Base-by-base conservation (phyloP, 2,329 filamentous ascomycete genomes). In the Botrytis paeoniae region DNA sequence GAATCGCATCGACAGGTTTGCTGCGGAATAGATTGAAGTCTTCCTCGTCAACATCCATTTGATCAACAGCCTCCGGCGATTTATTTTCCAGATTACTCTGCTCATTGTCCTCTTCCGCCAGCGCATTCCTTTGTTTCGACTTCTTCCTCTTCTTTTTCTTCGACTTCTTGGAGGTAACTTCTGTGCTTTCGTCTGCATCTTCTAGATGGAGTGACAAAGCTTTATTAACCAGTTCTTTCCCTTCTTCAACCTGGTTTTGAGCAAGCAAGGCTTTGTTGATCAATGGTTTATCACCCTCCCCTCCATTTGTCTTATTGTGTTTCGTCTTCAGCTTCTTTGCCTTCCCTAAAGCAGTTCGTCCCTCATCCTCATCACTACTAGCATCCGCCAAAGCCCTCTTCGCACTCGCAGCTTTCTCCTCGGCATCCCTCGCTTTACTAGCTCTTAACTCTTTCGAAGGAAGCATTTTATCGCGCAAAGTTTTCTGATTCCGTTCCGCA, bases 341-440 rank as follows among this genome's bases (percentile, higher is more conserved):
- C 61, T 77, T 80, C 45, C 80, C 80, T 43, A 81, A 60, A n/a
- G 75, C 75, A 70, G 80, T 80, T 63, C 81, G 76, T 3, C 81
- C 80, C 66, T 78, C 79, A 35, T 81, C 81, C 45, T 82, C 81
- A 73, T 82, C 81, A 68, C 81, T 82, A 57, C 77, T 80, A 54
- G 81, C 79, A 37, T 75, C 75, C 59, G 63, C 77, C 66, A 78
- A 70, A 20, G 69, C 76, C n/a, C 79, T 76, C 74, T 80, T 81
- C 32, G 77, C 77, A 74, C 78, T 81, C 10, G 73, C 75, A 69
- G 76, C 77, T 69, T 81, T 81, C 69, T 81, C 80, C 62, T 80
- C 79, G 12, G 76, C 75, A 77, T 81, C 78, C 73, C 79, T 75
- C 54, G 76, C 75, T 72, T 81, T 81, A 70, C 78, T 80, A 22